Evolutionary conservation across 139 green algal species (phyloP).

Genomic region (Auxenochlorella pyrenoidosa): DNA sequence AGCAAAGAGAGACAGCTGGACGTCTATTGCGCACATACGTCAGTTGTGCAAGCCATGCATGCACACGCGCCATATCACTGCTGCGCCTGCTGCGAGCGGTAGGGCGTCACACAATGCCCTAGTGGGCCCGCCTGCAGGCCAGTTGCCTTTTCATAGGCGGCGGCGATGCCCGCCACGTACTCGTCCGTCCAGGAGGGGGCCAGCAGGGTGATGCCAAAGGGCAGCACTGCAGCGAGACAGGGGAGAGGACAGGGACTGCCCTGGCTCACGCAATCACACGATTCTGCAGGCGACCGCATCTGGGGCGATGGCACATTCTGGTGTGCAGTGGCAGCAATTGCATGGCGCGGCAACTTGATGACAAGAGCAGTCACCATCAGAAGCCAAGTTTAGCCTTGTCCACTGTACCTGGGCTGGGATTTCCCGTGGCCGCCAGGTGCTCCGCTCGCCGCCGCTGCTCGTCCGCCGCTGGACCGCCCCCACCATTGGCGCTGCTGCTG

Average conservation of each 20-base stretch:
- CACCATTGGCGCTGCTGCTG: neutral
- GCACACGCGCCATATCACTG: neutral
- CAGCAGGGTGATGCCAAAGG: slow-evolving; percentile 85
- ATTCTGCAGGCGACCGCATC: neutral
- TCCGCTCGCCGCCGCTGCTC: slow-evolving; percentile 18
- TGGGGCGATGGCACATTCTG: neutral
- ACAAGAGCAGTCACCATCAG: neutral
- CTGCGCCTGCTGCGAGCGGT: neutral
- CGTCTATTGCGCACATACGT: too few species aligned
- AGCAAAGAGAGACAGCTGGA: neutral
- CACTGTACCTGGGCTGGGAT: neutral
- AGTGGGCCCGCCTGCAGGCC: slow-evolving; percentile 68
- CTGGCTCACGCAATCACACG: neutral
- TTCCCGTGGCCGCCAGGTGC: slow-evolving; percentile 47
- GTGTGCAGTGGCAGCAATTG: neutral
- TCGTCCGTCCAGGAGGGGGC: slow-evolving; percentile 70
- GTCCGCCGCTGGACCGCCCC: neutral
- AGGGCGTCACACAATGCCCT: slow-evolving; percentile 60
- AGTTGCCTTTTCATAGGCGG: slow-evolving; percentile 42
- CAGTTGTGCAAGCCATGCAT: too few species aligned
- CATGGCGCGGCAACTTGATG: neutral
- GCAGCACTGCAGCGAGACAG: slow-evolving; percentile 47
- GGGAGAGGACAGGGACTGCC: neutral
- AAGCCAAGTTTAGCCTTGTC: too few species aligned
- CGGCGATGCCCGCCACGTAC: slow-evolving; percentile 72